These are phyloP conservation scores for Crithidia sp. DNA, from an alignment of 208 protist genomes.

Conservation along the genomic window DNA sequence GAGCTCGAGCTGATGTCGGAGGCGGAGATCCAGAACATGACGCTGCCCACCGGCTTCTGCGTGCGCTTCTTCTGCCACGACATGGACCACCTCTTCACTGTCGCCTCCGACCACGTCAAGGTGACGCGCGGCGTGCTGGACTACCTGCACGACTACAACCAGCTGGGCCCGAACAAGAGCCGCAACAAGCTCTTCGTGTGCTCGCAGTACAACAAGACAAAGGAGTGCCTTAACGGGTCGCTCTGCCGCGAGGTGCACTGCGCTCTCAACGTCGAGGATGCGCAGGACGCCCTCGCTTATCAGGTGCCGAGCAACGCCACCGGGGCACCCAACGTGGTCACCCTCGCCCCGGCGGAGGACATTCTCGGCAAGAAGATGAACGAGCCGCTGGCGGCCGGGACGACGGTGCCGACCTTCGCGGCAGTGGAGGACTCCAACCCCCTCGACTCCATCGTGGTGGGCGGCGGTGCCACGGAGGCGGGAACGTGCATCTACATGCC, in stretches of 20 bases:
- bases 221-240: constrained; percentile 60
- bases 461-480: constrained; percentile 6
- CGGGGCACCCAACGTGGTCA: constrained; percentile 51
- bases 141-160: constrained; percentile 82
- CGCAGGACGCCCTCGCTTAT: constrained; percentile 56
- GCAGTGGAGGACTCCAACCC: constrained; percentile 31
- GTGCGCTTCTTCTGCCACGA: constrained; percentile 77
- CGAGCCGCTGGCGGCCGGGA: constrained; percentile 17
- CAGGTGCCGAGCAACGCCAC: constrained; percentile 76
- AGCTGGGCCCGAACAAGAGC: constrained; percentile 80
- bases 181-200: constrained; percentile 77
- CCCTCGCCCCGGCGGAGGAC: constrained; percentile 29
- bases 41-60: constrained; percentile 66
- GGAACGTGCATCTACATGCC: constrained; percentile 39
- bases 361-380: constrained; percentile 46
- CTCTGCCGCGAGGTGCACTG: constrained; percentile 84
- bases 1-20: constrained; percentile 52
- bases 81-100: constrained; percentile 77
- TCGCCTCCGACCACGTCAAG: constrained; percentile 52
- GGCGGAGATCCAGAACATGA: constrained; percentile 32
- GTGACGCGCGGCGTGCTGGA: constrained; percentile 76
- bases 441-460: constrained; percentile 31
- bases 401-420: constrained; percentile 10
- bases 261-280: constrained; percentile 47
- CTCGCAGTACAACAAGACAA: constrained; percentile 50